Percentiles rank a stretch among this genome's conserved stretches.
Evolutionary conservation across 2,329 filamentous ascomycete genomes (phyloP).

Genomic region (Fusarium armeniacum): DNA sequence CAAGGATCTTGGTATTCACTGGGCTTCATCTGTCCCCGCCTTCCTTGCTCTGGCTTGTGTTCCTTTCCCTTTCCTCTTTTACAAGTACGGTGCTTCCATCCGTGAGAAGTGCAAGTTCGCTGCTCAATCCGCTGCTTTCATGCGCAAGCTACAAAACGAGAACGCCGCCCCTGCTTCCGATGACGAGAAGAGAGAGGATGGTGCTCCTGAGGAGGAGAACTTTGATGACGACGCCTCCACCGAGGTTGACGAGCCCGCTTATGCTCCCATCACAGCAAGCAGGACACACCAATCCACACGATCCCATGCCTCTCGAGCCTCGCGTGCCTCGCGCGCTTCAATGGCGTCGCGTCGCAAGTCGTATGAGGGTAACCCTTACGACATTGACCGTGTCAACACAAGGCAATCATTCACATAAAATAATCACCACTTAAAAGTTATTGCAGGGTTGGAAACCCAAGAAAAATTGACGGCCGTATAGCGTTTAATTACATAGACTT

Average conservation of each 20-base stretch:
- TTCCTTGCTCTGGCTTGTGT: slow-evolving; percentile 42
- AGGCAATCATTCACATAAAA: slow-evolving; percentile 39
- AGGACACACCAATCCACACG: slow-evolving; percentile 27
- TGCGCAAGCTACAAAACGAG: slow-evolving; percentile 38
- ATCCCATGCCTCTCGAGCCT: slow-evolving; percentile 34
- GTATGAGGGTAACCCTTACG: slow-evolving; percentile 40
- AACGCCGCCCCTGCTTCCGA: slow-evolving; percentile 5
- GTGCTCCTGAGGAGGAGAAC: slow-evolving; percentile 12
- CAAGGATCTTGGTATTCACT: slow-evolving; percentile 39
- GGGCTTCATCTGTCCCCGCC: slow-evolving; percentile 39
- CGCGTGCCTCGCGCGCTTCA: slow-evolving; percentile 20
- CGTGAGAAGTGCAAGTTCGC: slow-evolving; percentile 45
- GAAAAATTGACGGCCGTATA: slow-evolving; percentile 20
- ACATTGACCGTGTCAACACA: slow-evolving; percentile 42
- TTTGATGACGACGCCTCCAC: slow-evolving; percentile 39
- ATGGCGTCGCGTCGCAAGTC: slow-evolving; percentile 34
- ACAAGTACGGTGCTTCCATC: slow-evolving; percentile 41
- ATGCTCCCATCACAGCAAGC: slow-evolving; percentile 29
- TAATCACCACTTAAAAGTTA: slow-evolving; percentile 19
- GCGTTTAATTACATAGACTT: slow-evolving; percentile 33
- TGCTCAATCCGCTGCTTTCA: slow-evolving; percentile 41
- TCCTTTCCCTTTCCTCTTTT: slow-evolving; percentile 44
- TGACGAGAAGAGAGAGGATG: slow-evolving; percentile 33
- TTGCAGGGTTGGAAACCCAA: slow-evolving; percentile 10
- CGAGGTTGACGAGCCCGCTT: slow-evolving; percentile 37